Percentiles rank a stretch among this genome's conserved stretches.
Conservation (phyloP, 306 rosid genomes). For the Quercus gilva region DNA sequence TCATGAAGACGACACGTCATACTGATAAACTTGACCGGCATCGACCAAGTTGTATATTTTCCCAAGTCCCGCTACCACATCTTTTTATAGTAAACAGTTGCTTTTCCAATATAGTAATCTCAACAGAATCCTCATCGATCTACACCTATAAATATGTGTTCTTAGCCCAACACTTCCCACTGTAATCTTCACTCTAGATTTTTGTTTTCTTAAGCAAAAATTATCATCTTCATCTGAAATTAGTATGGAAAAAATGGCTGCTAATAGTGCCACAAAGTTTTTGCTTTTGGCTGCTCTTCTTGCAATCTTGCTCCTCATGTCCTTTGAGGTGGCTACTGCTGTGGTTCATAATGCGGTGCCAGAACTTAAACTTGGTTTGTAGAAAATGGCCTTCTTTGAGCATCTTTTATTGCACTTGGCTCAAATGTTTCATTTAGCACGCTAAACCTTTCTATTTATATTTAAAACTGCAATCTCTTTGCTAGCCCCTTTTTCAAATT, state of each 20-base stretch:
- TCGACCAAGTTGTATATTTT: background rate
- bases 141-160: background rate
- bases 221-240: background rate
- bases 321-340: background rate
- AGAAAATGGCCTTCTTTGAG: background rate
- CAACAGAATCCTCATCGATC: background rate
- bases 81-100: no score
- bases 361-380: constrained; percentile 11
- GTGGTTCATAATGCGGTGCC: background rate
- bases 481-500: no score
- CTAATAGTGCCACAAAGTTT: background rate
- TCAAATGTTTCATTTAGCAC: no score
- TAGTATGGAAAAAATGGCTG: background rate
- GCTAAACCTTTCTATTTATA: background rate
- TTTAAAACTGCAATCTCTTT: no score
- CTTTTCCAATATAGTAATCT: background rate
- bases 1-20: background rate
- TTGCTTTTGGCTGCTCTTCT: background rate
- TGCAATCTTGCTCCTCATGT: background rate
- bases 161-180: background rate
- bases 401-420: no score
- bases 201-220: background rate
- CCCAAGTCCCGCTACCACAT: no score
- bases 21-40: background rate
- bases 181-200: background rate